These are phyloP conservation scores for Neoarthrinium moseri DNA, from an alignment of 2,329 filamentous ascomycete species.

Conservation along the genomic window DNA sequence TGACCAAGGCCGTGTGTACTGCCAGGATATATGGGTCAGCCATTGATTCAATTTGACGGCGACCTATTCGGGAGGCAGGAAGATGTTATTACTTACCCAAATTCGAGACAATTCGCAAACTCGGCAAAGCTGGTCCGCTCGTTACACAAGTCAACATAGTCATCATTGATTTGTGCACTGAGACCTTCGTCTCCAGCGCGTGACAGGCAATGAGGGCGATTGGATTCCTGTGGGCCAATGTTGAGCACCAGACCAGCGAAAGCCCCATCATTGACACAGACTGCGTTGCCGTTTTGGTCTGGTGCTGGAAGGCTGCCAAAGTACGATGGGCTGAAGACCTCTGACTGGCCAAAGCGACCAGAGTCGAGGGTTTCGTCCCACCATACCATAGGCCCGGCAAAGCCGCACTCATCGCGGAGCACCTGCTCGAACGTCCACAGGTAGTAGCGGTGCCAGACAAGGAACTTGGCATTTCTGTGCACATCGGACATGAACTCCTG, in stretches of 20 bases:
- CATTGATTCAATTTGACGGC: not conserved
- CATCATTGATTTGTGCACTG: conserved; percentile 9
- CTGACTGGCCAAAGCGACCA: conserved; percentile 25
- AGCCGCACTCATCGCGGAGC: conserved; percentile 30
- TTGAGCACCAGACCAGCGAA: conserved; percentile 16
- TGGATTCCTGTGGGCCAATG: conserved; percentile 9
- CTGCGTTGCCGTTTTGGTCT: conserved; percentile 21
- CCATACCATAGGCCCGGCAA: conserved; percentile 28
- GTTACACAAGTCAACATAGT: conserved; percentile 12
- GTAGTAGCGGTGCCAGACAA: conserved; percentile 28
- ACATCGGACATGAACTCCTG: conserved; percentile 29
- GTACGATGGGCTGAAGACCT: conserved; percentile 25
- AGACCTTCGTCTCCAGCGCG: conserved; percentile 25
- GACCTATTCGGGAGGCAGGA: not conserved
- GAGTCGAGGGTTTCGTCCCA: conserved; percentile 34
- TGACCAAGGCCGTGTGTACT: conserved; percentile 29
- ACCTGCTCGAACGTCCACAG: conserved; percentile 14
- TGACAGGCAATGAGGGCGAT: conserved; percentile 25
- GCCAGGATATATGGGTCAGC: not conserved
- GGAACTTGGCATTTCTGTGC: conserved; percentile 29
- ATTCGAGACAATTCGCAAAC: conserved; percentile 12
- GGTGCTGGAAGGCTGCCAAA: conserved; percentile 26
- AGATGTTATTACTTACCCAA: conserved; percentile 1
- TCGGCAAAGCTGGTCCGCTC: conserved; percentile 7
- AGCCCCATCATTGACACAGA: conserved; percentile 24